These are phyloP conservation scores for Tieghemostelium lacteum DNA, from an alignment of 78 protist species.

Conservation along the genomic window DNA sequence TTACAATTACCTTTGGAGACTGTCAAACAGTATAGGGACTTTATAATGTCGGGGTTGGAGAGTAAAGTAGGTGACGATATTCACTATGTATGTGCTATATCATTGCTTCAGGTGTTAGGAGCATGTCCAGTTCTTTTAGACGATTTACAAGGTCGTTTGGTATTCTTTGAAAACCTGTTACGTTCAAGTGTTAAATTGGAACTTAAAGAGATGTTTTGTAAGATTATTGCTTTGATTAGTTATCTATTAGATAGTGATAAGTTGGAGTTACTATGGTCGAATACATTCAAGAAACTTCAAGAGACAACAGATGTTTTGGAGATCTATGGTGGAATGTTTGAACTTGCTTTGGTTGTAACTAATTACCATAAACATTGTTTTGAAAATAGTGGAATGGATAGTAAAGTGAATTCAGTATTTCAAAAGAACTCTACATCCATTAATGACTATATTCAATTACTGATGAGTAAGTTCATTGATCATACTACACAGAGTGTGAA, in stretches of 20 bases:
- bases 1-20: not conserved
- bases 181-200: not conserved
- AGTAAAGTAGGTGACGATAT: conserved; percentile 54
- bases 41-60: conserved; percentile 3
- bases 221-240: conserved; percentile 28
- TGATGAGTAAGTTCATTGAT: conserved; percentile 11
- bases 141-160: not conserved
- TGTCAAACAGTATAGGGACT: not conserved
- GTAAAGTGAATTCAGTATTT: not conserved
- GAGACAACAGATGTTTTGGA: conserved; percentile 27
- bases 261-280: not conserved
- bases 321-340: conserved; percentile 29
- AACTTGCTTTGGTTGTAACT: conserved; percentile 4
- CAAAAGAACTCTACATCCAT: not conserved
- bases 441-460: not conserved
- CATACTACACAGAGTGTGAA: conserved; percentile 24
- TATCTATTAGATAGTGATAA: not conserved
- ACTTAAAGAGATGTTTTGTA: conserved; percentile 31
- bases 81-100: not conserved
- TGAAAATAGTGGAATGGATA: too few relatives aligned
- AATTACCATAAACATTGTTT: not conserved
- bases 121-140: not conserved
- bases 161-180: not conserved
- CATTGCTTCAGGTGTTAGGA: conserved; percentile 21
- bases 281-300: not conserved